Evolutionary conservation across 805 yeast species (phyloP).

Genomic region (Peterozyma xylosa): DNA sequence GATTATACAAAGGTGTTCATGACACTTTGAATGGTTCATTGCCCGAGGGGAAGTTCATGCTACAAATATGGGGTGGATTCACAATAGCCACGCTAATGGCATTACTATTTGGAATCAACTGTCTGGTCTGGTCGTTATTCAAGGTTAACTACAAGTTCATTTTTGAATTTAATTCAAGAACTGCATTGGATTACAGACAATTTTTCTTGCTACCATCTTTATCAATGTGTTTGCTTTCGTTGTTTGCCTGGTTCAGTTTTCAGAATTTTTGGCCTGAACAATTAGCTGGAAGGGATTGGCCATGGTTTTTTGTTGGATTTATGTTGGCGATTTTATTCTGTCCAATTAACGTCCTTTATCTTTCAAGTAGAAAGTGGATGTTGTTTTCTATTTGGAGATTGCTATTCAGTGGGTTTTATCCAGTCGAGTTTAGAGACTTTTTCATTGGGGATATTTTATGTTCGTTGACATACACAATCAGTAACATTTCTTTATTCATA

Average conservation of each 20-base stretch:
- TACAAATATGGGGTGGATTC: constrained; percentile 94
- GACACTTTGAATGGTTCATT: constrained; percentile 28
- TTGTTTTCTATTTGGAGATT: constrained; percentile 65
- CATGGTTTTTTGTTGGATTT: constrained; percentile 66
- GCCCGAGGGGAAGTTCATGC: constrained; percentile 50
- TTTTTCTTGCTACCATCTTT: constrained; percentile 58
- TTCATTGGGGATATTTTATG: constrained; percentile 88
- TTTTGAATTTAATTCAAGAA: constrained; percentile 74
- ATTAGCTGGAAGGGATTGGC: constrained; percentile 67
- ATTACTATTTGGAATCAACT: constrained; percentile 58
- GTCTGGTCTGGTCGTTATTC: constrained; percentile 63
- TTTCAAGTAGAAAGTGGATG: constrained; percentile 73
- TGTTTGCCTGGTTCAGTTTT: constrained; percentile 74
- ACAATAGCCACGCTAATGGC: constrained; percentile 55
- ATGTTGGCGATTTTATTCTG: constrained; percentile 39
- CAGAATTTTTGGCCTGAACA: constrained; percentile 52
- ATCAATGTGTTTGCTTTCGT: constrained; percentile 44
- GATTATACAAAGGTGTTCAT: constrained; percentile 36
- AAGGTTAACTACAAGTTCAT: constrained; percentile 88
- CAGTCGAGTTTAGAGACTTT: constrained; percentile 93
- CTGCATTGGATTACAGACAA: constrained; percentile 59
- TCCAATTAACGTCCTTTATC: constrained; percentile 53
- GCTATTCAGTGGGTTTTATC: constrained; percentile 75
- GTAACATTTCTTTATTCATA: constrained; percentile 78
- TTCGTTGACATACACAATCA: constrained; percentile 80